These are phyloP conservation scores for Coniophora puteana DNA, from an alignment of 1,284 basidiomycete genomes.

Conservation along the genomic window DNA sequence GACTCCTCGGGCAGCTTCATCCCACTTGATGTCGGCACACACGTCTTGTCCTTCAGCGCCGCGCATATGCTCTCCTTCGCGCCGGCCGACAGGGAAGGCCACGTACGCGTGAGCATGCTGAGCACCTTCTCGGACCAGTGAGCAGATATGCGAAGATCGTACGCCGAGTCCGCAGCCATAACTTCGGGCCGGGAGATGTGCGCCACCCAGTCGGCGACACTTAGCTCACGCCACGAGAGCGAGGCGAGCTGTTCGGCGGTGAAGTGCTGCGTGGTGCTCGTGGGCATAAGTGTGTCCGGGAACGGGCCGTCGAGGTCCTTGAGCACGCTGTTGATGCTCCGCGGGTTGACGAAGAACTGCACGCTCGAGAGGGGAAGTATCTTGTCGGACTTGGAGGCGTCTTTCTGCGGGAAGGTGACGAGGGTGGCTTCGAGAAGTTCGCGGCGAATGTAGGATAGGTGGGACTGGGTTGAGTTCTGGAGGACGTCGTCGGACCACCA, in stretches of 20 bases:
- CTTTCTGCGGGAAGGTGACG: conserved; percentile 35
- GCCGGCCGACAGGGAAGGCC: conserved; percentile 64
- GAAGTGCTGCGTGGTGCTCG: conserved; percentile 65
- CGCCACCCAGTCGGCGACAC: conserved; percentile 73
- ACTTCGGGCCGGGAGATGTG: conserved; percentile 58
- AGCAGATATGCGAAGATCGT: conserved; percentile 68
- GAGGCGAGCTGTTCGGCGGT: conserved; percentile 52
- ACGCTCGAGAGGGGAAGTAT: conserved; percentile 72
- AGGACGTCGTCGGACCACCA: conserved; percentile 84
- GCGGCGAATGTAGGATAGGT: conserved; percentile 47
- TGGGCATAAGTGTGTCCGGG: conserved; percentile 75
- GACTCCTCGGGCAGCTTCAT: conserved; percentile 74
- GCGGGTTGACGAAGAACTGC: conserved; percentile 73
- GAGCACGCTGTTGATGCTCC: conserved; percentile 56
- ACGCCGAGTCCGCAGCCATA: conserved; percentile 41
- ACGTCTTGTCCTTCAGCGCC: conserved; percentile 61
- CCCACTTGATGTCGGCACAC: conserved; percentile 82
- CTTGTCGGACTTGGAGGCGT: no score
- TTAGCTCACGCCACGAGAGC: conserved; percentile 84
- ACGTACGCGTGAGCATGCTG: conserved; percentile 66
- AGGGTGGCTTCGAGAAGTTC: conserved; percentile 72
- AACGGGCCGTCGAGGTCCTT: conserved; percentile 79
- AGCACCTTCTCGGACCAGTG: conserved; percentile 86
- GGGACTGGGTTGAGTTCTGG: conserved; percentile 28
- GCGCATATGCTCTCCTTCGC: conserved; percentile 56